These are phyloP conservation scores for Coemansia sp. DNA, from an alignment of 192 early-diverging fungal genomes.

Conservation along the genomic window DNA sequence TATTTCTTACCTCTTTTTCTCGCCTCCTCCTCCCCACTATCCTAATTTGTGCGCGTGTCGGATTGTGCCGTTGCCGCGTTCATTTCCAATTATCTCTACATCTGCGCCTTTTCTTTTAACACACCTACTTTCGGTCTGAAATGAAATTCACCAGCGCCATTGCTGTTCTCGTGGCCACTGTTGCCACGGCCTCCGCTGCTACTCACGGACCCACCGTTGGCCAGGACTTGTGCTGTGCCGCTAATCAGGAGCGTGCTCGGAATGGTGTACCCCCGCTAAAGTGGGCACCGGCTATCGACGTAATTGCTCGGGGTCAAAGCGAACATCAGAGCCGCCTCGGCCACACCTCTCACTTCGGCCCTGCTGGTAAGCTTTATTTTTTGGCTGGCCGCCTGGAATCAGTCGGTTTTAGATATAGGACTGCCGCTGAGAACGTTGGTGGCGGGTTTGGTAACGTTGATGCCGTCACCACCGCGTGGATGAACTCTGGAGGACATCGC, in stretches of 20 bases:
- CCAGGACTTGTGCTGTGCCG: constrained; percentile 48
- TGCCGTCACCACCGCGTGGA: constrained; percentile 38
- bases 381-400: constrained; percentile 25
- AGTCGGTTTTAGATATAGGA: constrained; percentile 15
- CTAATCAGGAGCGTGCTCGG: constrained; percentile 32
- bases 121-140: neutral
- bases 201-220: constrained; percentile 16
- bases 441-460: constrained; percentile 15
- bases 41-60: constrained; percentile 3
- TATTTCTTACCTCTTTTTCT: neutral
- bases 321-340: constrained; percentile 15
- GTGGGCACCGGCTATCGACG: constrained; percentile 31
- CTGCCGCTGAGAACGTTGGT: constrained; percentile 50
- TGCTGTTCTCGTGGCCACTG: constrained; percentile 17
- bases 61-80: constrained; percentile 24
- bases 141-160: constrained; percentile 43
- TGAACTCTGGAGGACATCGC: constrained; percentile 47
- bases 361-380: neutral
- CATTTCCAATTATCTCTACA: neutral
- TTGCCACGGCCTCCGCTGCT: constrained; percentile 15
- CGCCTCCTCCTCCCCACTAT: neutral
- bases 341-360: constrained; percentile 20
- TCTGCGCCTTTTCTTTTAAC: neutral
- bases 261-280: constrained; percentile 15
- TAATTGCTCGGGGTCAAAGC: constrained; percentile 22